Conservation (phyloP, 2,329 filamentous ascomycete species). For the Fusarium pininemorale region DNA sequence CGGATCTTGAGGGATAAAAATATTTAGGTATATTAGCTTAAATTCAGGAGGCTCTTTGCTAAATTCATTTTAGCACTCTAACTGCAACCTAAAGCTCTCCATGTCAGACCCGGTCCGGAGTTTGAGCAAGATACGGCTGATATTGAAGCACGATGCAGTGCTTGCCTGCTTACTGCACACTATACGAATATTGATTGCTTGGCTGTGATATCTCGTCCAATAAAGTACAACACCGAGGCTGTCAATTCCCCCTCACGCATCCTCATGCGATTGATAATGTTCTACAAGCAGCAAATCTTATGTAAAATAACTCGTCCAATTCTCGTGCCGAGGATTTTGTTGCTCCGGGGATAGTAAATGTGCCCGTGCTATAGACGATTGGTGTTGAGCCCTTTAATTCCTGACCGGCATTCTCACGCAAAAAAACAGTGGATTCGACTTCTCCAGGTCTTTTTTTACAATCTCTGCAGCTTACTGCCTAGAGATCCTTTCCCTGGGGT, state of each 20-base stretch:
- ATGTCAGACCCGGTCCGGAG: background rate
- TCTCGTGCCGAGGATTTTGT: conserved; percentile 3
- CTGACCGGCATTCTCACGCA: background rate
- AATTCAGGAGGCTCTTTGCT: background rate
- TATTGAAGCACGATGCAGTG: conserved; percentile 16
- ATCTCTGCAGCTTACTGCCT: background rate
- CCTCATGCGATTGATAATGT: background rate
- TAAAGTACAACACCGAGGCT: background rate
- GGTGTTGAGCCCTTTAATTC: conserved; percentile 8
- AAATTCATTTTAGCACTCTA: background rate
- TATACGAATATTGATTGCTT: conserved; percentile 15
- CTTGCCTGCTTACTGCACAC: background rate
- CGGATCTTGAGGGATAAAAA: background rate
- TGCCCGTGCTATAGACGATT: conserved; percentile 34
- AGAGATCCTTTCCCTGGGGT: conserved; percentile 21
- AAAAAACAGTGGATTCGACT: background rate
- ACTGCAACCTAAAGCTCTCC: background rate
- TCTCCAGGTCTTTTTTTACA: background rate
- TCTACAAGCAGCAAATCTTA: background rate
- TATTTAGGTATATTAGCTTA: background rate
- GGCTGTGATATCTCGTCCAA: background rate
- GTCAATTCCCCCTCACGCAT: background rate
- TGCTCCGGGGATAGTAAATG: background rate
- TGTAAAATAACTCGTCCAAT: conserved; percentile 4
- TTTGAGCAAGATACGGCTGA: conserved; percentile 22